A percentile compares a stretch with the other conserved stretches of the same genome.
Evolutionary conservation across 2,329 filamentous ascomycete genomes (phyloP).

Genomic region (Aspergillus niger): DNA sequence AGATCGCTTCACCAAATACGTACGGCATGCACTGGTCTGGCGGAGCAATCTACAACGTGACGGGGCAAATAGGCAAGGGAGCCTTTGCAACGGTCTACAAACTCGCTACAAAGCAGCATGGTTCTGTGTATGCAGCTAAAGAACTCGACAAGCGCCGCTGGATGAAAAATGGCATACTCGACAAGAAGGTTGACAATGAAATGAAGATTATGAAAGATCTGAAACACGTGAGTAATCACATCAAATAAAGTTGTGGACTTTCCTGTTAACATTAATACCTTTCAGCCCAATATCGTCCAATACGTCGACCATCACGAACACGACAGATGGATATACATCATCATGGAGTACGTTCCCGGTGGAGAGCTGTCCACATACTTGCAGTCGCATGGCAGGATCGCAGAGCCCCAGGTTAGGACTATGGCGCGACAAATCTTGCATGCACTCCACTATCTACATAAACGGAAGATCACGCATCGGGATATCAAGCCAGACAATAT

Average conservation of each 20-base stretch:
- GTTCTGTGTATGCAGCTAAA: slow-evolving; percentile 84
- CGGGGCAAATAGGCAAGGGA: slow-evolving; percentile 81
- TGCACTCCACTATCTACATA: slow-evolving; percentile 83
- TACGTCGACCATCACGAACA: slow-evolving; percentile 89
- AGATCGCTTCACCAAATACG: slow-evolving; percentile 44
- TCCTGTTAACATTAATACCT: slow-evolving; percentile 14
- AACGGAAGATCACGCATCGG: slow-evolving; percentile 89
- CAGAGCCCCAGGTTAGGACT: slow-evolving; percentile 67
- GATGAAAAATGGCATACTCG: slow-evolving; percentile 86
- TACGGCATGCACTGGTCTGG: slow-evolving; percentile 78
- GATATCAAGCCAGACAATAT: slow-evolving; percentile 99
- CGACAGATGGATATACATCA: slow-evolving; percentile 81
- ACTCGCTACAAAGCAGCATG: slow-evolving; percentile 81
- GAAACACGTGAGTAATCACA: slow-evolving; percentile 66
- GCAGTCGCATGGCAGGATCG: slow-evolving; percentile 60
- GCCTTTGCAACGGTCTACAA: slow-evolving; percentile 95
- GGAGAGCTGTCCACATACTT: slow-evolving; percentile 83
- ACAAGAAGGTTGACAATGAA: slow-evolving; percentile 93
- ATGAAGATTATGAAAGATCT: slow-evolving; percentile 92
- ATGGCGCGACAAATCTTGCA: slow-evolving; percentile 72
- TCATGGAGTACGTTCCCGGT: slow-evolving; percentile 87
- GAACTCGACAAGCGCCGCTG: slow-evolving; percentile 91
- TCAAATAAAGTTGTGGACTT: neutral
- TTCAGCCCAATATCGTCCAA: slow-evolving; percentile 80
- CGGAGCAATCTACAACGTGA: slow-evolving; percentile 79